These are phyloP conservation scores for Phoma sp. DNA, from an alignment of 2,329 filamentous ascomycete genomes.

Conservation along the genomic window DNA sequence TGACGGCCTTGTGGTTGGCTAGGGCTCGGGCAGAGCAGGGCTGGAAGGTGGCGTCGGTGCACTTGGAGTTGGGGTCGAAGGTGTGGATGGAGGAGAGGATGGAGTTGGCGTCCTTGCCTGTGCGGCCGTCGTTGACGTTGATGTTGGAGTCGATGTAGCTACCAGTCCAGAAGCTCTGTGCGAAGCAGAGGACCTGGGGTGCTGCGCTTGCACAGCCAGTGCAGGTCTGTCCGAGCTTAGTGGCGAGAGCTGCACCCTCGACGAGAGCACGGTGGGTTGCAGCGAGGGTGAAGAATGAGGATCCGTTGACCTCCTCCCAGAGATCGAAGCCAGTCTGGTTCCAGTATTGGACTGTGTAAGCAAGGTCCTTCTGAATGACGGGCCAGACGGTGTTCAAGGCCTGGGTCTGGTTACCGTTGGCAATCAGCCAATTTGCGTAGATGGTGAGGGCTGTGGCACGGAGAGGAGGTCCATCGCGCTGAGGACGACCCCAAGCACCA, in stretches of 20 bases:
- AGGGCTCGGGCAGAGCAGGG: constrained; percentile 68
- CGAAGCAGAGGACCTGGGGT: constrained; percentile 73
- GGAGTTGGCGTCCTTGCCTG: constrained; percentile 74
- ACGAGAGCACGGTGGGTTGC: constrained; percentile 69
- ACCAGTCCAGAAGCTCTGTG: constrained; percentile 75
- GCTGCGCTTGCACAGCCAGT: constrained; percentile 67
- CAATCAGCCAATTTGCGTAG: constrained; percentile 75
- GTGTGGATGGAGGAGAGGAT: constrained; percentile 61
- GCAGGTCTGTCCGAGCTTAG: constrained; percentile 66
- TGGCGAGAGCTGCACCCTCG: constrained; percentile 71
- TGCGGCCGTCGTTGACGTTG: constrained; percentile 62
- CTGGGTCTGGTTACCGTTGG: constrained; percentile 60
- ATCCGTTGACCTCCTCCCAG: constrained; percentile 81
- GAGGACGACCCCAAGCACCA: constrained; percentile 76
- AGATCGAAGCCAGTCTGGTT: constrained; percentile 71
- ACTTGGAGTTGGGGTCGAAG: constrained; percentile 71
- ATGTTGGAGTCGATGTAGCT: constrained; percentile 73
- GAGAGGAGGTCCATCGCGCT: constrained; percentile 79
- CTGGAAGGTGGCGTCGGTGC: constrained; percentile 76
- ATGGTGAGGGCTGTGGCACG: constrained; percentile 74
- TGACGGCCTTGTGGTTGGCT: constrained; percentile 76
- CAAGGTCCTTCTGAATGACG: constrained; percentile 75
- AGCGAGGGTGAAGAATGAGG: constrained; percentile 79
- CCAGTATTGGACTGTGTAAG: constrained; percentile 74
- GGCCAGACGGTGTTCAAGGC: constrained; percentile 67